Base-by-base conservation (phyloP, 1,284 basidiomycete genomes). In the Microbotryum violaceum region DNA sequence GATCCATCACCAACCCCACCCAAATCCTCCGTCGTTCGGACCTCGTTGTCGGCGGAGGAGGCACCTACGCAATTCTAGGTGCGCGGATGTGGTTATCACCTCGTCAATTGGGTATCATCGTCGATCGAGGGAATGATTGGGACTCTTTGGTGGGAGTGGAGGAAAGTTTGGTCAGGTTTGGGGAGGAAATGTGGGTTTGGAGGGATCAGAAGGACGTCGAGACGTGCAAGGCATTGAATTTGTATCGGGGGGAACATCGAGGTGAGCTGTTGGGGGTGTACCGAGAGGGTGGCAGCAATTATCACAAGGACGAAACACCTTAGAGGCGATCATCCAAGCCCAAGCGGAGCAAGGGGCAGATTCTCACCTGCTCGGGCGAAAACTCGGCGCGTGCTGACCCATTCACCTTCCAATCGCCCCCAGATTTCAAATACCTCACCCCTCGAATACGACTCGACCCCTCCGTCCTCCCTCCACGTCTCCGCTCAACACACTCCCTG, bases 111-210 rank as follows among this genome's bases (percentile, higher is more conserved):
- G 87, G 86, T 20, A 88, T 93, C 85, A 81, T 97, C 62, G 78
- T 94, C 50, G 91, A 97, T 76, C 80, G 80, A 72, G 92, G 92
- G 4, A 62, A 76, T 46, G 91, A 96, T 74, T 93, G 92, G 73
- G 85, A 87, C 12, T 59, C 70, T 18, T 42, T 42, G 37, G 37
- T 14, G 1, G 66, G 78, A 20, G 82, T 90, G 50, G 80, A 85
- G 66, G 66, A 75, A 4, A 76, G 78, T 45, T 79, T 96, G 4
- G 76, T 84, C 55, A 72, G 75, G 1, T 90, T 86, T 71, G 59
- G 59, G 20, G 54, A 75, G n/a, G 83, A 85, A 49, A 88, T 91
- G 83, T 90, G 89, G 84, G 77, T 84, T 61, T 91, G 86, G 70
- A 81, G 92, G 58, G 79, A 84, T 2, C 75, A 79, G 58, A 73